phyloP scores from a whole-genome alignment of 108 stramenopile genomes.

The Epithemia pelagica region DNA sequence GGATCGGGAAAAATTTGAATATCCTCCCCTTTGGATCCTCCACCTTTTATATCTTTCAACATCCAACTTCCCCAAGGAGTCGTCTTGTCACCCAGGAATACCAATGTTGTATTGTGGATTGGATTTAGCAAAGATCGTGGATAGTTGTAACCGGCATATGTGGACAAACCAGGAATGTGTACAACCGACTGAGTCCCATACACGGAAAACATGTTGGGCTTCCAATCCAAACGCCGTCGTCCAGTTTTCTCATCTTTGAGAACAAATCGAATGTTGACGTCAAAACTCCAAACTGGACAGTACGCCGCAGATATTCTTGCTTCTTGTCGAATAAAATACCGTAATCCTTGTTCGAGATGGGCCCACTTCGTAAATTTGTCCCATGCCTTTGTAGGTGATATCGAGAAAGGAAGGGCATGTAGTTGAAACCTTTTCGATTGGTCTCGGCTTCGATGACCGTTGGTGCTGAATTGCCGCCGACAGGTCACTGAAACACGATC shows the following conservation, averaged over 20 bases:
- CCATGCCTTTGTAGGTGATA: slow-evolving; percentile 62
- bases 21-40: slow-evolving; percentile 18
- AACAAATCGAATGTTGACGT: slow-evolving; percentile 63
- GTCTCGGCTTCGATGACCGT: no score
- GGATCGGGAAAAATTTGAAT: slow-evolving; percentile 71
- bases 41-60: slow-evolving; percentile 48
- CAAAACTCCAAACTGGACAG: slow-evolving; percentile 74
- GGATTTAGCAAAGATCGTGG: slow-evolving; percentile 72
- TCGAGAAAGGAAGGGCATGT: slow-evolving; percentile 58
- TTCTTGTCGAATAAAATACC: slow-evolving; percentile 42
- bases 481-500: no score
- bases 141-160: slow-evolving; percentile 72
- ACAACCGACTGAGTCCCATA: slow-evolving; percentile 31
- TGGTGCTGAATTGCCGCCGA: no score
- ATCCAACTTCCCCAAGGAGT: slow-evolving; percentile 74
- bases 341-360: slow-evolving; percentile 57
- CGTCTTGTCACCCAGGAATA: slow-evolving; percentile 60
- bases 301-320: slow-evolving; percentile 42
- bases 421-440: no score
- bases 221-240: slow-evolving; percentile 22
- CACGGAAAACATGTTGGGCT: slow-evolving; percentile 50
- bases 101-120: slow-evolving; percentile 63
- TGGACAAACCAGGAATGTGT: slow-evolving; percentile 61
- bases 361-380: slow-evolving; percentile 68
- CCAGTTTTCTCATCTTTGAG: not conserved